These are phyloP conservation scores for Plasmodium reichenowi DNA, from an alignment of 169 alveolate genomes.

Conservation along the genomic window DNA sequence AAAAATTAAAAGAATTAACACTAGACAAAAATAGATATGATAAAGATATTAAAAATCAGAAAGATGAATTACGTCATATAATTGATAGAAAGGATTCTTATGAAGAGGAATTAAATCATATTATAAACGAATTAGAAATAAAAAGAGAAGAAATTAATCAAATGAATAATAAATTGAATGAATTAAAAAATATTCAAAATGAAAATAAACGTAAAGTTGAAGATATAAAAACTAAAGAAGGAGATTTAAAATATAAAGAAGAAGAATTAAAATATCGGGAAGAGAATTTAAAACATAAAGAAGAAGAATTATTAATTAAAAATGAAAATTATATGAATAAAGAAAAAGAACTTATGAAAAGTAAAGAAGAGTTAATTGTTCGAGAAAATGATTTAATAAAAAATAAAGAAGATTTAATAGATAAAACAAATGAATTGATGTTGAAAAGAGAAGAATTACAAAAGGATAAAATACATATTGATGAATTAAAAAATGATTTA, in stretches of 20 bases:
- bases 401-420: slow-evolving; percentile 27
- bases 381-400: slow-evolving; percentile 22
- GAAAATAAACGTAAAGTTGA: too few species aligned
- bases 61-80: slow-evolving; percentile 21
- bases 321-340: slow-evolving; percentile 10
- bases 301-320: slow-evolving; percentile 10
- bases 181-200: not conserved
- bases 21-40: slow-evolving; percentile 16
- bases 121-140: slow-evolving; percentile 14
- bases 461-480: slow-evolving; percentile 37
- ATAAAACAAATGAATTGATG: slow-evolving; percentile 21
- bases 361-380: slow-evolving; percentile 20
- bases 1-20: slow-evolving; percentile 17
- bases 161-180: slow-evolving; percentile 11
- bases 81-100: slow-evolving; percentile 25
- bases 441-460: slow-evolving; percentile 33
- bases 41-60: slow-evolving; percentile 7
- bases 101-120: slow-evolving; percentile 19
- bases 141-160: slow-evolving; percentile 25
- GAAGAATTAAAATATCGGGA: not conserved
- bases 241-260: not conserved
- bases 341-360: slow-evolving; percentile 42
- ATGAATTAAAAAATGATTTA: slow-evolving; percentile 60
- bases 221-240: slow-evolving; percentile 7
- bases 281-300: slow-evolving; percentile 14